A percentile compares a stretch with the other conserved stretches of the same genome.
Conservation (phyloP, 768 basidiomycete species). For the Pleurotus platypus region DNA sequence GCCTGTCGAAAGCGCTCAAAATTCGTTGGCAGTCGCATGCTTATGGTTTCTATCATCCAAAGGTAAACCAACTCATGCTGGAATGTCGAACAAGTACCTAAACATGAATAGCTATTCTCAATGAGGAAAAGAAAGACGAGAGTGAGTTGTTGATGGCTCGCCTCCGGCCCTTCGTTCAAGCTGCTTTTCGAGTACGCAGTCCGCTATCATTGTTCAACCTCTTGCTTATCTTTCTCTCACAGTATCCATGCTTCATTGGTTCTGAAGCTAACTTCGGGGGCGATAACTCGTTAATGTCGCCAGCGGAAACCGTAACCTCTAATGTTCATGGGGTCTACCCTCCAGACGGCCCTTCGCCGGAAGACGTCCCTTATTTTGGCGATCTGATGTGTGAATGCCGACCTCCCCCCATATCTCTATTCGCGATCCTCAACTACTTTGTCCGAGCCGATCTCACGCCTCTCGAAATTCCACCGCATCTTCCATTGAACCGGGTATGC, state of each 20-base stretch:
- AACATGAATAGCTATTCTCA: conserved; percentile 23
- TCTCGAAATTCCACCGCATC: conserved; percentile 36
- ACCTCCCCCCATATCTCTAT: conserved; percentile 42
- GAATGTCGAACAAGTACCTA: neutral
- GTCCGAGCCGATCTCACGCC: conserved; percentile 31
- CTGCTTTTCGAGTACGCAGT: conserved; percentile 43
- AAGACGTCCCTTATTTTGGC: conserved; percentile 42
- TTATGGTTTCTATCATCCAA: conserved; percentile 44
- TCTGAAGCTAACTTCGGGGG: conserved; percentile 29
- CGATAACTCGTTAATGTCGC: conserved; percentile 7
- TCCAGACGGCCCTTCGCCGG: conserved; percentile 23
- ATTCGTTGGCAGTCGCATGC: conserved; percentile 42
- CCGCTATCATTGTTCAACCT: conserved; percentile 2
- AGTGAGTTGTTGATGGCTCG: conserved; percentile 29
- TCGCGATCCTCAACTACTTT: conserved; percentile 47
- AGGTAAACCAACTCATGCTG: conserved; percentile 17
- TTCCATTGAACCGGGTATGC: conserved; percentile 27
- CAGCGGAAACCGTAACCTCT: conserved; percentile 10
- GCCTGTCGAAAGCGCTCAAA: conserved; percentile 43
- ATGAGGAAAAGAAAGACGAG: conserved; percentile 27
- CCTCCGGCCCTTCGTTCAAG: conserved; percentile 44
- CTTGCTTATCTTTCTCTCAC: conserved; percentile 18
- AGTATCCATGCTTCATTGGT: conserved; percentile 40
- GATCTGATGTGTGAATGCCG: conserved; percentile 21
- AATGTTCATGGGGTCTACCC: conserved; percentile 23